Base-by-base conservation (phyloP, 1,284 basidiomycete genomes). In the Somion occarium region DNA sequence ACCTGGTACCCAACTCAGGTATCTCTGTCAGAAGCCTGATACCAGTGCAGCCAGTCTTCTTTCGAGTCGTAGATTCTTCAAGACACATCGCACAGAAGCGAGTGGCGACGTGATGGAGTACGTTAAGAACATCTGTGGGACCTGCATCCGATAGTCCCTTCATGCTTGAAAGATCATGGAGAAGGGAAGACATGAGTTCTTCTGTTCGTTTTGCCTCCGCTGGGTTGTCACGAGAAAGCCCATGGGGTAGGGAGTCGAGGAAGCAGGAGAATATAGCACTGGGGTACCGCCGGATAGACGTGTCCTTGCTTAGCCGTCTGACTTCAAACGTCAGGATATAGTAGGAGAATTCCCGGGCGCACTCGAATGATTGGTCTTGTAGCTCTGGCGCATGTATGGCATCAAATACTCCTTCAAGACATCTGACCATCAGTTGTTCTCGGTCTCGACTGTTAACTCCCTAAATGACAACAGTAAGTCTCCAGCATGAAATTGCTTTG, bases 41-140 rank as follows among this genome's bases (percentile, higher is more conserved):
- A 2, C 92, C 93, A 44, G 73, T 76, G 57, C 90, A 93, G 11
- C 93, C 94, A 4, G 93, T 93, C 61, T 84, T 85, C 69, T 96
- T 96, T 50, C 83, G 79, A 3, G 79, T 75, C 93, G 93, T 95
- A 0, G 89, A 79, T 61, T 93, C 92, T 55, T 96, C 93, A 52
- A 93, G 79, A 64, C 94, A 96, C 20, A 96, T 74, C 1, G 87
- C 83, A 47, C 80, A 85, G 69, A 96, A 89, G 13, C 91, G 82
- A 55, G 80, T 82, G 2, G 88, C 83, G 47, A 98, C 76, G 56
- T 91, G 85, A 61, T 91, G 84, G 44, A 96, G 69, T 48, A 88
- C 81, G 19, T 72, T 72, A 46, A 81, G 72, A 50, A 85, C 72
- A 50, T 91, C 88, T 48, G 78, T 74, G 46, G 64, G 65, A 25